A percentile compares a stretch with the other conserved stretches of the same genome.
These are phyloP conservation scores for Aureobasidium sp. DNA, from an alignment of 2,329 filamentous ascomycete species.

Conservation along the genomic window DNA sequence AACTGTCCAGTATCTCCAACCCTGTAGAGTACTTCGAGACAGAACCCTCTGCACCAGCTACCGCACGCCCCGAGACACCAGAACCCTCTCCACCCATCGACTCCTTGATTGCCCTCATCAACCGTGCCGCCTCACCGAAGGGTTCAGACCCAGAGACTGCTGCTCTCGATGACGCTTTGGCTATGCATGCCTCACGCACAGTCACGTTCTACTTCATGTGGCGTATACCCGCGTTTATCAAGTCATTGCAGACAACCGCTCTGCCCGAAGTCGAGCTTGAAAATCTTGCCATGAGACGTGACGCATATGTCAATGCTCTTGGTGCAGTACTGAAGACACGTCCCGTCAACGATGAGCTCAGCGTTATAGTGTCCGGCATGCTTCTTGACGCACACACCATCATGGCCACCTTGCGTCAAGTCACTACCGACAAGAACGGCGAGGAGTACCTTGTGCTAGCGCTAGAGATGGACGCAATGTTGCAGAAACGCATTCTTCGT, in stretches of 20 bases:
- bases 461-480: slow-evolving; percentile 57
- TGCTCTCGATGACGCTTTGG: slow-evolving; percentile 69
- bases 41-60: slow-evolving; percentile 14
- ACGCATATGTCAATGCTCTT: slow-evolving; percentile 42
- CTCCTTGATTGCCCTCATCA: slow-evolving; percentile 62
- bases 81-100: slow-evolving; percentile 43
- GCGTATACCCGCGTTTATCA: slow-evolving; percentile 55
- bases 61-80: slow-evolving; percentile 25
- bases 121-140: slow-evolving; percentile 56
- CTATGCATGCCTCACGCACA: slow-evolving; percentile 65
- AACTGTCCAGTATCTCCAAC: slow-evolving; percentile 70
- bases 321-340: slow-evolving; percentile 42
- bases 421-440: slow-evolving; percentile 25
- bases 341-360: slow-evolving; percentile 55
- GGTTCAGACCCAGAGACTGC: slow-evolving; percentile 52
- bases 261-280: slow-evolving; percentile 53
- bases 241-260: slow-evolving; percentile 35
- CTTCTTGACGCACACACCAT: slow-evolving; percentile 76
- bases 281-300: slow-evolving; percentile 42
- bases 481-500: slow-evolving; percentile 59
- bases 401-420: slow-evolving; percentile 56
- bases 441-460: slow-evolving; percentile 53
- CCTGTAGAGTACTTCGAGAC: slow-evolving; percentile 68
- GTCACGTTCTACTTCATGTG: slow-evolving; percentile 92
- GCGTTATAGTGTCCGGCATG: slow-evolving; percentile 64